These are phyloP conservation scores for Thecaphora thlaspeos DNA, from an alignment of 1,284 basidiomycete species.

Conservation along the genomic window DNA sequence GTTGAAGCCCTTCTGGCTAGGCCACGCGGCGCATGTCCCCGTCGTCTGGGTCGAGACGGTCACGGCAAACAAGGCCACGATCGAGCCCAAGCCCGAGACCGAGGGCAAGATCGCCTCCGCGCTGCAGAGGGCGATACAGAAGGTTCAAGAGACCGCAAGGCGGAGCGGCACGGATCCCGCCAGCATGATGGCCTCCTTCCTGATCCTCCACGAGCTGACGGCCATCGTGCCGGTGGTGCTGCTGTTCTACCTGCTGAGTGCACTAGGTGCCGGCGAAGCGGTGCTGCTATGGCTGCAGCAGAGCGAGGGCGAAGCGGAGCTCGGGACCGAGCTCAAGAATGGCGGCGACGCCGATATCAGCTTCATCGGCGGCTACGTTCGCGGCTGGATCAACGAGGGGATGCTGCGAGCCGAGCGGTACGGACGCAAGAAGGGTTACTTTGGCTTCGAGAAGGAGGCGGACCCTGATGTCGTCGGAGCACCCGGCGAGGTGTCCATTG, in stretches of 20 bases:
- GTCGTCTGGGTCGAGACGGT: constrained; percentile 38
- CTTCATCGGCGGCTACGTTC: constrained; percentile 6
- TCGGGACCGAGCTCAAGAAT: too few species aligned
- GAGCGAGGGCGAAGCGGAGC: too few species aligned
- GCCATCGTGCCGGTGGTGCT: constrained; percentile 75
- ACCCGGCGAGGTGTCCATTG: constrained; percentile 37
- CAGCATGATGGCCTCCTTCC: constrained; percentile 76
- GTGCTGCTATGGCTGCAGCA: constrained; percentile 62
- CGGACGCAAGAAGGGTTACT: constrained; percentile 74
- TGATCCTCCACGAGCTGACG: constrained; percentile 81
- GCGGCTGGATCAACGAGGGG: constrained; percentile 70
- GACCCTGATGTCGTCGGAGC: constrained; percentile 5
- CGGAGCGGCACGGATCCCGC: constrained; percentile 67
- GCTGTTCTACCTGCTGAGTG: constrained; percentile 72
- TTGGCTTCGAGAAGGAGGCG: constrained; percentile 70
- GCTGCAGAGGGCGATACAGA: constrained; percentile 20
- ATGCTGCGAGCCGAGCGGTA: constrained; percentile 64
- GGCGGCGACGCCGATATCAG: constrained; percentile 5
- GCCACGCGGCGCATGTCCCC: constrained; percentile 19
- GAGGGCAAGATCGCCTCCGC: too few species aligned
- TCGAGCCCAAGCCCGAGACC: too few species aligned
- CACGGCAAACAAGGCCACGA: constrained; percentile 5
- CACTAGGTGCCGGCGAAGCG: constrained; percentile 71
- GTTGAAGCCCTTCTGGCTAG: constrained; percentile 48
- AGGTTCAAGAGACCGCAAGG: constrained; percentile 31